Evolutionary conservation across 805 yeast species (phyloP).

Genomic region (Suhomyces faveliae): DNA sequence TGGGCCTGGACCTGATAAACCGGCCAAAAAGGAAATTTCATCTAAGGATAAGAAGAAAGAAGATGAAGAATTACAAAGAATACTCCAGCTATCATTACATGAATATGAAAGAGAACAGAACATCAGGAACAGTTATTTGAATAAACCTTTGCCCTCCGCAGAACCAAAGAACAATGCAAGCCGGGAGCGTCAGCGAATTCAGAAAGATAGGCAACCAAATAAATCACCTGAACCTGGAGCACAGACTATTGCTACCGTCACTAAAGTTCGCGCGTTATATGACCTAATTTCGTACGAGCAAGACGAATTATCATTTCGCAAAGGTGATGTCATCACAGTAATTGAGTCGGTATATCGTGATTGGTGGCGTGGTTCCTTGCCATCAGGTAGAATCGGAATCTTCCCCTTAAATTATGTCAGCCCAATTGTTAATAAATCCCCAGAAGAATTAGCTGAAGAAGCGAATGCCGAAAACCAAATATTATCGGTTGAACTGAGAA

Average conservation of each 20-base stretch:
- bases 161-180: slow-evolving; percentile 11
- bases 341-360: slow-evolving; percentile 85
- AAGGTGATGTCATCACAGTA: slow-evolving; percentile 86
- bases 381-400: slow-evolving; percentile 75
- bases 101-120: slow-evolving; percentile 51
- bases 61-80: slow-evolving; percentile 78
- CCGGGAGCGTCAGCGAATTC: too few relatives aligned
- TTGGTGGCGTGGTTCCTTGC: slow-evolving; percentile 91
- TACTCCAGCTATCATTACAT: slow-evolving; percentile 66
- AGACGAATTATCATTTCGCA: slow-evolving; percentile 82
- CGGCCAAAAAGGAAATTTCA: slow-evolving; percentile 52
- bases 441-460: slow-evolving; percentile 56
- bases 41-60: slow-evolving; percentile 53
- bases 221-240: slow-evolving; percentile 13
- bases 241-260: slow-evolving; percentile 46
- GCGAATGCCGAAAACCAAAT: slow-evolving; percentile 50
- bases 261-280: slow-evolving; percentile 80
- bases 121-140: slow-evolving; percentile 24
- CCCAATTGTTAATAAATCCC: slow-evolving; percentile 65
- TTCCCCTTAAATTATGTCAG: slow-evolving; percentile 92
- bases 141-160: slow-evolving; percentile 37
- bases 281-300: slow-evolving; percentile 76
- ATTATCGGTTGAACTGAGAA: slow-evolving; percentile 48
- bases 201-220: slow-evolving; percentile 14
- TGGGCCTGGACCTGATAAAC: slow-evolving; percentile 48